Conservation (phyloP, 768 basidiomycete species). For the Wakefieldia striispora region DNA sequence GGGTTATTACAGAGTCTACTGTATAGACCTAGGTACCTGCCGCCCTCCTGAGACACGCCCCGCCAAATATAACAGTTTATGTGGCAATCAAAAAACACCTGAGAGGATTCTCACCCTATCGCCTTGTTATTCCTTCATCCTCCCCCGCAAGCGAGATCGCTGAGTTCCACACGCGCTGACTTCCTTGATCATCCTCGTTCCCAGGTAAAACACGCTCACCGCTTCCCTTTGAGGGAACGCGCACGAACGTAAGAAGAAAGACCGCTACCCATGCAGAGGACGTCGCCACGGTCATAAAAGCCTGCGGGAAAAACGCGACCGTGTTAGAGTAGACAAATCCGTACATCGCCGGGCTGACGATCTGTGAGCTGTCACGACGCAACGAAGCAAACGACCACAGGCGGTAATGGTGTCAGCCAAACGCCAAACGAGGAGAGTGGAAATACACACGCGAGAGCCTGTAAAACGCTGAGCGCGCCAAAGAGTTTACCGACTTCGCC, state of each 20-base stretch:
- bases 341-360: constrained; percentile 71
- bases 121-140: background rate
- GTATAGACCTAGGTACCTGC: background rate
- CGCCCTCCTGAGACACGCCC: background rate
- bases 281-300: constrained; percentile 63
- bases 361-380: constrained; percentile 46
- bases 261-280: constrained; percentile 41
- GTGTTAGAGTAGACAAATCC: constrained; percentile 71
- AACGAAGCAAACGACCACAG: background rate
- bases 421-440: background rate
- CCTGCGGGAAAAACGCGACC: constrained; percentile 64
- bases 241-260: constrained; percentile 46
- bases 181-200: constrained; percentile 5
- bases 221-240: constrained; percentile 27
- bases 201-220: background rate
- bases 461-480: constrained; percentile 74
- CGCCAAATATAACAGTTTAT: background rate
- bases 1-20: too few relatives aligned
- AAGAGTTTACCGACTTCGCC: constrained; percentile 73
- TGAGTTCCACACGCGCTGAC: background rate
- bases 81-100: background rate
- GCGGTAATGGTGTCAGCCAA: background rate
- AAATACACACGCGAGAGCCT: constrained; percentile 55
- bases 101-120: background rate
- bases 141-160: constrained; percentile 1